Evolutionary conservation across 2,329 filamentous ascomycete species (phyloP), one percentile per base, ranked within the genome.

Genomic region (Fusarium sublunatum): DNA sequence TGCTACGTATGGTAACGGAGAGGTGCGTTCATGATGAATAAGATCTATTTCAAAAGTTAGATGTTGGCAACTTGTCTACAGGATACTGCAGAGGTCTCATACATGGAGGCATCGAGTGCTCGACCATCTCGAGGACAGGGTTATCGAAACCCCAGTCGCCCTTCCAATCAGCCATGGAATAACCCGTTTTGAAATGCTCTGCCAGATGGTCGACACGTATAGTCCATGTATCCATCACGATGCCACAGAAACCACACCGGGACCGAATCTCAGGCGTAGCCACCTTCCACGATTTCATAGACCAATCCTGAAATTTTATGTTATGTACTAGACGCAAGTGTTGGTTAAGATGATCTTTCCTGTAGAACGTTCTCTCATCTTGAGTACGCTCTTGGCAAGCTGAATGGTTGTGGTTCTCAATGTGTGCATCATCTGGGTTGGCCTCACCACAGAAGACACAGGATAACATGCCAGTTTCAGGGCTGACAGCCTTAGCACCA

Each of bases 151-250:
- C 87, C 86, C 86, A 88, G 74, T 87, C 86, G 77, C 87, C 87
- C 79, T 88, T 87, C 87, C 87, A 89, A 74, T 88, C 85, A 61
- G 83, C 84, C 86, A 89, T 89, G 69, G 83, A 86, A 63, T 83
- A 84, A 76, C 87, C 86, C 25, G 81, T 83, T 75, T 88, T 88
- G 78, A 88, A 89, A 74, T 89, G 87, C 63, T 88, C 85, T n/a
- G 87, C 86, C 35, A 89, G 75, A 69, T 89, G 87, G 67, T 89
- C 86, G 13, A 84, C 79, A 70, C 87, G 79, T 52, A 82, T 78
- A 9, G 80, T 81, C 87, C 87, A 89, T 40, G 82, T 86, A 66
- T 86, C 83, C 78, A 88, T 83, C 12, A 86, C 78, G 53, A 84
- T 81, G 45, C 84, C 84, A 68, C 87, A 89, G 79, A 89, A 89